Percentiles rank a stretch among this genome's conserved stretches.
Evolutionary conservation across 768 basidiomycete genomes (phyloP).

Genomic region (Pholiota microspora): DNA sequence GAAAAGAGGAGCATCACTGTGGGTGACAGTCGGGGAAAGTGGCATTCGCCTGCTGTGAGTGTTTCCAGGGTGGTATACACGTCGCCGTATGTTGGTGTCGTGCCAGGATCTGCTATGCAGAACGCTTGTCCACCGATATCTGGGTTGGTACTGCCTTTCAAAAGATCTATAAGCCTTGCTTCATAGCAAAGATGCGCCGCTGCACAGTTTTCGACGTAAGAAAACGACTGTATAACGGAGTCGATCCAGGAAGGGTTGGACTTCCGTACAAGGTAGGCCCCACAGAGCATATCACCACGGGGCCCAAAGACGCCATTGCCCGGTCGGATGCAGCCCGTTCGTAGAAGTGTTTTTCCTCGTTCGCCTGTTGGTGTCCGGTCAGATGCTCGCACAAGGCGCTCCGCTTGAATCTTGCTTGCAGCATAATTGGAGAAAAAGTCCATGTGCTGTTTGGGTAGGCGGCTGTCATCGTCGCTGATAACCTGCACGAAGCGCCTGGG

Average conservation of each 20-base stretch:
- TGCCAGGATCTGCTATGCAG: slow-evolving; percentile 62
- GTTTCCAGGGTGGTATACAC: slow-evolving; percentile 52
- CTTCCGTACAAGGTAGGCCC: slow-evolving; percentile 58
- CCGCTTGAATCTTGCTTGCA: slow-evolving; percentile 58
- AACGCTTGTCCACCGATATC: slow-evolving; percentile 78
- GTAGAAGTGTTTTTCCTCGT: slow-evolving; percentile 29
- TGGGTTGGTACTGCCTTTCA: slow-evolving; percentile 33
- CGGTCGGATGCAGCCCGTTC: slow-evolving; percentile 76
- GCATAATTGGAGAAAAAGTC: slow-evolving; percentile 82
- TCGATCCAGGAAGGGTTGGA: slow-evolving; percentile 63
- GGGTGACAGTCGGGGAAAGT: slow-evolving; percentile 55
- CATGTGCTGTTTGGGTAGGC: slow-evolving; percentile 50
- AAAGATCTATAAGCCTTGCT: slow-evolving; percentile 59
- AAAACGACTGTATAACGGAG: slow-evolving; percentile 58
- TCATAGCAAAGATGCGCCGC: slow-evolving; percentile 74
- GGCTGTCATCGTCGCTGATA: slow-evolving; percentile 57
- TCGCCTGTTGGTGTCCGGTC: slow-evolving; percentile 30
- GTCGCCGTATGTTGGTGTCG: slow-evolving; percentile 62
- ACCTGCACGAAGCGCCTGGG: slow-evolving; percentile 60
- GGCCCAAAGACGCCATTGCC: slow-evolving; percentile 78
- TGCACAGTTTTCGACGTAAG: slow-evolving; percentile 76
- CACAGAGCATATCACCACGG: slow-evolving; percentile 69
- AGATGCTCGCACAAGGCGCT: slow-evolving; percentile 39
- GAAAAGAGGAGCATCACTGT: slow-evolving; percentile 67
- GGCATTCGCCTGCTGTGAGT: slow-evolving; percentile 54